Base-by-base conservation (phyloP, 257 asterid genomes). In the Gentiana macrophylla region DNA sequence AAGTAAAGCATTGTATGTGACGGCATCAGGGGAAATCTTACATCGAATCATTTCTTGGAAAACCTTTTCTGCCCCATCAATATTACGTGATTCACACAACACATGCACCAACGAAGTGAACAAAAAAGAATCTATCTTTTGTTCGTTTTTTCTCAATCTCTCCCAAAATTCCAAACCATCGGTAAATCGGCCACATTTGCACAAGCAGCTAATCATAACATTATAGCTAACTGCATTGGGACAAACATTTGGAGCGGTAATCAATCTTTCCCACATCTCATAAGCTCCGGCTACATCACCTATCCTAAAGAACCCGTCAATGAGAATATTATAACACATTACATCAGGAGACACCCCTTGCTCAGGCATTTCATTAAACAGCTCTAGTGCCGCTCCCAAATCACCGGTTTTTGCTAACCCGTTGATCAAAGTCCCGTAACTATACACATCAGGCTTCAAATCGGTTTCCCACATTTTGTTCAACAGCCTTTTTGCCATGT, bases 361-460 rank as follows among this genome's bases (percentile, higher is more conserved):
- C 51, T 79, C 86, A 51, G 66, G 74, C 97, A 91, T 91, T 78
- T 75, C 95, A 58, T 91, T 97, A 37, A 91, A 77, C 90, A 88
- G 78, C 63, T 83, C 58, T 59, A 80, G 12, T 0, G 95, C 95
- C 44, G 60, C 68, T 0, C 35, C 11, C 70, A 87, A 70, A 34
- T 72, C 72, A 60, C 94, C 94, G 37, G 59, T 61, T 60, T 91
- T 84, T 3, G 61, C 88, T 12, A 85, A 46, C 55, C 84, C 98
- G 60, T 78, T 72, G 2, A 81, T 79, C 85, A 79, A 61, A 68
- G 89, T 75, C 46, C 95, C 98, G 62, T 84, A 91, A 78, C 84
- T 80, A 60, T 68, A 72, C 52, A 74, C 80, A 67, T 84, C 95
- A 10, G 98, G 94, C 37, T 53, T 70, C 71, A 84, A 66, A 34